phyloP scores from a whole-genome alignment of 2,329 filamentous ascomycete species.

The Fusarium veterinarium region DNA sequence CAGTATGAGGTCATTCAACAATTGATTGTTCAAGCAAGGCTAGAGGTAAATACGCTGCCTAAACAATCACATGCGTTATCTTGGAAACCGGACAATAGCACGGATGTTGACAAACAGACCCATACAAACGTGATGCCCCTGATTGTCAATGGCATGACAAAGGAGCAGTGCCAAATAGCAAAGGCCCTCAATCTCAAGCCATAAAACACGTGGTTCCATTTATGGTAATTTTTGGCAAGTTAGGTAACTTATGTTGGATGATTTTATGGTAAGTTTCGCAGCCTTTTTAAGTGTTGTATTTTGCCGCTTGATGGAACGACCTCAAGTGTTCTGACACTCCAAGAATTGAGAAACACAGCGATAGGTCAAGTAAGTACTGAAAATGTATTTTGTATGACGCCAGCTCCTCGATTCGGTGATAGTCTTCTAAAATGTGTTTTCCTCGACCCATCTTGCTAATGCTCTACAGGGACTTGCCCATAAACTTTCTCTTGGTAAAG shows the following conservation, averaged over 20 bases:
- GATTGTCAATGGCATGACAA: background rate
- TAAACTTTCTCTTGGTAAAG: constrained; percentile 99
- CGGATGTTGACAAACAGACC: background rate
- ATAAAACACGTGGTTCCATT: background rate
- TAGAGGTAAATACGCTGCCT: background rate
- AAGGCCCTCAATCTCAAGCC: background rate
- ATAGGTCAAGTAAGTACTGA: background rate
- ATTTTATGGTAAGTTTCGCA: background rate
- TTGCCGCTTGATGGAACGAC: background rate
- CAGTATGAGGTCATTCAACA: background rate
- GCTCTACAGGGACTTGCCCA: constrained; percentile 86
- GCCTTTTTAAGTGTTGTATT: too few relatives aligned
- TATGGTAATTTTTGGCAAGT: too few relatives aligned
- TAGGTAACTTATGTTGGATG: background rate
- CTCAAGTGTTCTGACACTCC: background rate
- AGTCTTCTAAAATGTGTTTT: constrained; percentile 36
- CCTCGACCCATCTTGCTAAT: background rate
- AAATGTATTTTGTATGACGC: constrained; percentile 36
- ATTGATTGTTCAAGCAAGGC: background rate
- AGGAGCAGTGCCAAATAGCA: background rate
- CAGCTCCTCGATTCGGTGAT: constrained; percentile 32
- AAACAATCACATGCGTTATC: background rate
- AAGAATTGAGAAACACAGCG: background rate
- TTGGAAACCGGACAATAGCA: background rate
- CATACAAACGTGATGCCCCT: background rate